These are phyloP conservation scores for Talaromyces pinophilus DNA, from an alignment of 2,329 filamentous ascomycete genomes.

Conservation along the genomic window DNA sequence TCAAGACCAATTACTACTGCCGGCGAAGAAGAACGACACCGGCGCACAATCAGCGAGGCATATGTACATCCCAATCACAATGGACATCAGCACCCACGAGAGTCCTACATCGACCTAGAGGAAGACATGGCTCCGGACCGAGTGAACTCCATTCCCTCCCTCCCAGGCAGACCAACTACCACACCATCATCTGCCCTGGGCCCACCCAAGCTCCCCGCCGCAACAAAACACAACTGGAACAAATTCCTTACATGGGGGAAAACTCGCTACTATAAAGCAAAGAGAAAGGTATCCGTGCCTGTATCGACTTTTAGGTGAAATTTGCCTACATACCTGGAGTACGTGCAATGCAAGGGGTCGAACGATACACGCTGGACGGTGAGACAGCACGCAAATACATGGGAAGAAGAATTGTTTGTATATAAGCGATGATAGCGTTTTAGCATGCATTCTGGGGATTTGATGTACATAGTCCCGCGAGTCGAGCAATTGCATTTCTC, in stretches of 20 bases:
- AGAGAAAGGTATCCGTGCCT: slow-evolving; percentile 36
- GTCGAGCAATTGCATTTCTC: slow-evolving; percentile 10
- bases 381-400: not conserved
- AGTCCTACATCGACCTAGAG: slow-evolving; percentile 9
- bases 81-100: not conserved
- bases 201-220: slow-evolving; percentile 12
- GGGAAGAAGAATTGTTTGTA: slow-evolving; percentile 5
- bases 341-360: not conserved
- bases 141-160: not conserved
- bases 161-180: not conserved
- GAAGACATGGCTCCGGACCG: slow-evolving; percentile 6
- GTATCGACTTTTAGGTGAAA: slow-evolving; percentile 9
- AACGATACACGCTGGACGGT: not conserved
- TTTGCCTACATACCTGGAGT: not conserved
- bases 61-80: not conserved
- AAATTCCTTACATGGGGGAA: slow-evolving; percentile 59
- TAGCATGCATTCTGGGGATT: slow-evolving; percentile 9
- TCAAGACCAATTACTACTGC: slow-evolving; percentile 21
- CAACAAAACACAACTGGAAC: slow-evolving; percentile 48
- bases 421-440: slow-evolving; percentile 19
- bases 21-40: slow-evolving; percentile 27
- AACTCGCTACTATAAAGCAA: slow-evolving; percentile 56
- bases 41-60: slow-evolving; percentile 17
- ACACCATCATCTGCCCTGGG: not conserved
- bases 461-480: slow-evolving; percentile 12